Base-by-base conservation (phyloP, 2,329 filamentous ascomycete genomes). In the Parastagonospora avenae region DNA sequence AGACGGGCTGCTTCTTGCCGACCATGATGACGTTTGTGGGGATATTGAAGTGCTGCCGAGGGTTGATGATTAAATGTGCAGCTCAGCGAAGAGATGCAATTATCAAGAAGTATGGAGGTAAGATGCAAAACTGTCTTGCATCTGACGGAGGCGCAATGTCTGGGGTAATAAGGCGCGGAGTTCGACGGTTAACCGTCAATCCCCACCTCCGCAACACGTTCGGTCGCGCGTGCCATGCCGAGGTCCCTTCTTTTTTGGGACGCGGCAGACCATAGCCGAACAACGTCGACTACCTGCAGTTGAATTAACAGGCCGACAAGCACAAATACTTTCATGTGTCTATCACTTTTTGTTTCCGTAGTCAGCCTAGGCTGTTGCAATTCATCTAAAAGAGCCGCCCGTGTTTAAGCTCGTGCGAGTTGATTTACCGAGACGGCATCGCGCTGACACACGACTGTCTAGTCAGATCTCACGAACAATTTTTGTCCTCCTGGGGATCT, bases 1-100 rank as follows among this genome's bases (percentile, higher is more conserved):
- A 97, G 81, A 82, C 82, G 63, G 82, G 82, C 57, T 79, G 76
- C 61, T 82, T 81, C 62, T 79, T 60, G 48, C 61, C 78, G 59
- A 74, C 77, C 81, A 84, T 83, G 54, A 44, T 79, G 68, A 54
- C 55, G 57, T 41, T 48, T 52, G 54, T 41, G 42, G 29, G 31
- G 16, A 27, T 10, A 7, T 14, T 4, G 15, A 16, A 1, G 16
- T 30, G 12, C 43, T 42, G 42, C 32, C 32, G 12, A 11, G 28
- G 19, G 38, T 19, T 10, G 15, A 16, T n/a, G 14, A 16, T 27
- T 9, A 12, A 19, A 30, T 15, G 19, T 28, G 19, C 42, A 27
- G 24, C 42, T 35, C 30, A 47, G 39, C 44, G 19, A 50, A 51
- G 44, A 42, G 47, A 42, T 37, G n/a, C 31, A 39, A 48, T 28